These are phyloP conservation scores for Candida oleophila DNA, from an alignment of 805 yeast genomes.

Conservation along the genomic window DNA sequence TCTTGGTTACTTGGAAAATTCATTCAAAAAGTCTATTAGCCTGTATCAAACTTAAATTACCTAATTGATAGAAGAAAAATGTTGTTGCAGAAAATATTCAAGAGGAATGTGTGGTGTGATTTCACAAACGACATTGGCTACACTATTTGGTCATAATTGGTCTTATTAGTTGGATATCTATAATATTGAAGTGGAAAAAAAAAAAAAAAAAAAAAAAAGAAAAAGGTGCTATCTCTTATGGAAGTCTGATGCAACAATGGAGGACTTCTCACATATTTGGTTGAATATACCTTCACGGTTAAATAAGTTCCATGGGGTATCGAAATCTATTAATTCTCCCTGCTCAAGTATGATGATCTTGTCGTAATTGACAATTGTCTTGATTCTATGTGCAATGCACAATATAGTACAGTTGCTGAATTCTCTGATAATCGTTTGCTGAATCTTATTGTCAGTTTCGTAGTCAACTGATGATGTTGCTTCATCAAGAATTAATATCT, in stretches of 20 bases:
- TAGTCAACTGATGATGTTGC: constrained; percentile 82
- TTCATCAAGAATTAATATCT: constrained; percentile 79
- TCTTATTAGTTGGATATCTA: no score
- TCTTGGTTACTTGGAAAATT: not conserved
- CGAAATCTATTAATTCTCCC: constrained; percentile 75
- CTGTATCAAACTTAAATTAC: no score
- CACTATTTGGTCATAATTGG: no score
- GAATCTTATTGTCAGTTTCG: constrained; percentile 81
- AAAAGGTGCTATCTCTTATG: constrained; percentile 2
- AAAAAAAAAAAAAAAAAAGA: no score
- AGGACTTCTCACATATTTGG: constrained; percentile 64
- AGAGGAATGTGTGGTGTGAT: no score
- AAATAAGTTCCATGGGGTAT: constrained; percentile 68
- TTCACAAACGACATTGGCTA: no score
- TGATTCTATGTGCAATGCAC: constrained; percentile 86
- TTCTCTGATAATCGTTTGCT: constrained; percentile 67
- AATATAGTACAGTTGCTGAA: constrained; percentile 72
- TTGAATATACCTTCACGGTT: constrained; percentile 54
- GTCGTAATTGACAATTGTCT: constrained; percentile 72
- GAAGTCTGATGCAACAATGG: constrained; percentile 46
- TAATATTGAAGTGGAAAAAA: no score
- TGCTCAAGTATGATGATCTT: constrained; percentile 78
- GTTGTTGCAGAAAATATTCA: no score
- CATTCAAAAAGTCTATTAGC: not conserved
- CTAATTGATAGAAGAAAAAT: no score